Conservation (phyloP, 2,329 filamentous ascomycete species). For the Penicillium crustosum region DNA sequence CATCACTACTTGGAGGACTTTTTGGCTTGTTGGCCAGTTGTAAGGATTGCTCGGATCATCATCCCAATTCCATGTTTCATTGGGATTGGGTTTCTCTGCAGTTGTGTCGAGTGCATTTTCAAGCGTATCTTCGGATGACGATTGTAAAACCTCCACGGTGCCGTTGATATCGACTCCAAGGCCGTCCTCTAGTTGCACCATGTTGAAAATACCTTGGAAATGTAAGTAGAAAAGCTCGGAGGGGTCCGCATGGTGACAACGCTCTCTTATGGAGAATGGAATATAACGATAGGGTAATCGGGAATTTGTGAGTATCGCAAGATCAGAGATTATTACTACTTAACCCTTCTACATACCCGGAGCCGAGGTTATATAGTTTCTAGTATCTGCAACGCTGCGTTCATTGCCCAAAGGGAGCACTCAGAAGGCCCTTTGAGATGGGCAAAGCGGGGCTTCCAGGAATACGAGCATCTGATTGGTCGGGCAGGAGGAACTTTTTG, state of each 20-base stretch:
- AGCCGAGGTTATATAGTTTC: not conserved
- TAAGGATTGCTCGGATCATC: slow-evolving; percentile 16
- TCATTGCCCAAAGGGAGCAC: not conserved
- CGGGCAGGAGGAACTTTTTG: not conserved
- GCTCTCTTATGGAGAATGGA: not conserved
- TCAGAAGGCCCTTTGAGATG: not conserved
- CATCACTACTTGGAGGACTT: slow-evolving; percentile 15
- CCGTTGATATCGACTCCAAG: too few species aligned
- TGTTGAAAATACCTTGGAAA: not conserved
- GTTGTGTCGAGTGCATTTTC: not conserved
- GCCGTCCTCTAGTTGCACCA: not conserved
- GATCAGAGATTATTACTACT: not conserved
- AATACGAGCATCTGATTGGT: not conserved
- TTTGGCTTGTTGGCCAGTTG: slow-evolving; percentile 16
- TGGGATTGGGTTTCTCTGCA: not conserved
- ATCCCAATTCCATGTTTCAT: not conserved
- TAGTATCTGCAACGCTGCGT: not conserved
- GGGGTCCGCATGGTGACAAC: not conserved
- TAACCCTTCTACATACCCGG: not conserved
- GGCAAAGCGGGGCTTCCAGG: not conserved
- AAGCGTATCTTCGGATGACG: not conserved
- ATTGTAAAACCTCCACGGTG: not conserved
- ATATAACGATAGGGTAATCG: not conserved
- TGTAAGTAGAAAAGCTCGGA: not conserved
- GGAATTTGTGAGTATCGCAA: not conserved